These are phyloP conservation scores for Aureobasidium sp. DNA, from an alignment of 2,329 filamentous ascomycete genomes.

Conservation along the genomic window DNA sequence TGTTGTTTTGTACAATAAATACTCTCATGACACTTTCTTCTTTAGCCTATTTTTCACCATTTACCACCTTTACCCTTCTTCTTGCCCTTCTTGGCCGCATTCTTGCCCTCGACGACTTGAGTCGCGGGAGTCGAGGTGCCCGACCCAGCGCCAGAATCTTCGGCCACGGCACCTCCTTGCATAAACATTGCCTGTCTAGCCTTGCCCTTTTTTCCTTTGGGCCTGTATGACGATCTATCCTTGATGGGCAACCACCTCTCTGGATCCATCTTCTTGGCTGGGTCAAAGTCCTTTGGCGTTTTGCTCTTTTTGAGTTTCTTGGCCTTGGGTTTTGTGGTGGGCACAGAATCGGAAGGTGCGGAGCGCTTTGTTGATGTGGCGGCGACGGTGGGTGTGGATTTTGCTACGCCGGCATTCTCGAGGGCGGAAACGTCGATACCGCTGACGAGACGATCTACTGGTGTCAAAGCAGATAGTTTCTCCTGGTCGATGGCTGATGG, in stretches of 20 bases:
- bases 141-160: constrained; percentile 35
- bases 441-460: constrained; percentile 54
- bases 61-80: constrained; percentile 27
- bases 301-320: constrained; percentile 54
- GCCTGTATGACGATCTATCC: constrained; percentile 80
- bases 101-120: constrained; percentile 34
- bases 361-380: constrained; percentile 39
- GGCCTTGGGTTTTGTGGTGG: constrained; percentile 43
- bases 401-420: constrained; percentile 57
- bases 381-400: constrained; percentile 24
- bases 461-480: constrained; percentile 51
- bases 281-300: constrained; percentile 67
- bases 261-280: constrained; percentile 73
- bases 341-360: constrained; percentile 29
- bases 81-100: constrained; percentile 36
- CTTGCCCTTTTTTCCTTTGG: constrained; percentile 85
- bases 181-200: constrained; percentile 61
- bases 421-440: constrained; percentile 57
- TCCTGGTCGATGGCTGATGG: constrained; percentile 48
- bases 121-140: constrained; percentile 27
- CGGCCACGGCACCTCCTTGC: constrained; percentile 71
- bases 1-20: neutral
- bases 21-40: neutral
- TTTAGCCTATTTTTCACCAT: constrained; percentile 8
- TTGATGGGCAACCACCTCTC: constrained; percentile 90